Evolutionary conservation across 139 green algal genomes (phyloP).

Genomic region (Tetratostichococcus sp.): DNA sequence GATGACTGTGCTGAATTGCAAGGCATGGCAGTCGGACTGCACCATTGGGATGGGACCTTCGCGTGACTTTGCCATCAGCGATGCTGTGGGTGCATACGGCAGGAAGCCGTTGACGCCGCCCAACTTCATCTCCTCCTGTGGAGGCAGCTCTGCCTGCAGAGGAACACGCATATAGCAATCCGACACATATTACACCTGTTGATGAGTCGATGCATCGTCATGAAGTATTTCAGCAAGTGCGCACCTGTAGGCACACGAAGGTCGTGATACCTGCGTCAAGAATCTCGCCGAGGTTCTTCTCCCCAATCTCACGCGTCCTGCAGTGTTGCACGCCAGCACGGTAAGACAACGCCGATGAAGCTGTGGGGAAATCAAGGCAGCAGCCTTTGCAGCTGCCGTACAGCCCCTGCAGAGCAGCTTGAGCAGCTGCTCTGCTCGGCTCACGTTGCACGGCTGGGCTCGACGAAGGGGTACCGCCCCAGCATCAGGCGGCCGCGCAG

Average conservation of each 20-base stretch:
- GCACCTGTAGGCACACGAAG: slow-evolving; percentile 77
- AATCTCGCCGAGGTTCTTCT: slow-evolving; percentile 64
- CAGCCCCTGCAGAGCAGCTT: no score
- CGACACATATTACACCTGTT: no score
- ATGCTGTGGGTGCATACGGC: slow-evolving; percentile 69
- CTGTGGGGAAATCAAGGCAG: no score
- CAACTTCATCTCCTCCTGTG: slow-evolving; percentile 65
- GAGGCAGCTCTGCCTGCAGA: slow-evolving; percentile 67
- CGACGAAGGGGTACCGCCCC: slow-evolving; percentile 79
- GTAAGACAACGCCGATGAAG: no score
- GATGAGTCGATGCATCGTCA: no score
- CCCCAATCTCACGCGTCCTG: slow-evolving; percentile 36
- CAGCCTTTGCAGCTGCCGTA: no score
- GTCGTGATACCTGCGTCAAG: slow-evolving; percentile 63
- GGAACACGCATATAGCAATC: neutral
- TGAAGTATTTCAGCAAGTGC: no score
- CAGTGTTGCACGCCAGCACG: no score
- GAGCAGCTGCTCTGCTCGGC: neutral
- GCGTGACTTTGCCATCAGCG: slow-evolving; percentile 20
- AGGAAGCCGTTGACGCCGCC: slow-evolving; percentile 74
- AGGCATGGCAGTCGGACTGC: neutral
- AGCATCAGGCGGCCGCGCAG: slow-evolving; percentile 71
- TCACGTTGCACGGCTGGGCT: slow-evolving; percentile 62
- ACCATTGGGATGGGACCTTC: slow-evolving; percentile 2
- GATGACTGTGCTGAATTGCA: no score